Conservation (phyloP, 208 protist genomes). For the Acanthamoeba culbertsoni region DNA sequence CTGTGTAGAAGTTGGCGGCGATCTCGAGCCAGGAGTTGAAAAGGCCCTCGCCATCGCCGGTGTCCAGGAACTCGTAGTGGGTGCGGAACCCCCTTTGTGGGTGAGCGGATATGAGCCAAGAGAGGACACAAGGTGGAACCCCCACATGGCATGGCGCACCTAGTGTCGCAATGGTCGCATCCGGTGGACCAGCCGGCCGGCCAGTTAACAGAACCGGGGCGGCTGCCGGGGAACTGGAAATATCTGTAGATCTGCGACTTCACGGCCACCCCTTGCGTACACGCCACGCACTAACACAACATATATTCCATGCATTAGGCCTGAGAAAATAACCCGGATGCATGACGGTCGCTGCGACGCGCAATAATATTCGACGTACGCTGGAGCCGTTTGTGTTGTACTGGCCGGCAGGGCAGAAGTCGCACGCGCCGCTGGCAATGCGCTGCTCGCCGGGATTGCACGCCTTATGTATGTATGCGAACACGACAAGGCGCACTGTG, state of each 20-base stretch:
- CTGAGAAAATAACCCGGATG: neutral
- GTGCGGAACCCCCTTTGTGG: neutral
- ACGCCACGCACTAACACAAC: neutral
- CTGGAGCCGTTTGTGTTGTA: neutral
- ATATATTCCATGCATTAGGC: neutral
- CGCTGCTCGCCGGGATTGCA: neutral
- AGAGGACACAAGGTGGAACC: neutral
- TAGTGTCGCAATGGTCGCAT: constrained; percentile 37
- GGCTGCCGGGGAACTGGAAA: neutral
- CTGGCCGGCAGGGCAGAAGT: neutral
- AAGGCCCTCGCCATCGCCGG: constrained; percentile 45
- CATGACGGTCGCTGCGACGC: neutral
- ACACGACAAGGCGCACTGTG: neutral
- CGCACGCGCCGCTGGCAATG: neutral
- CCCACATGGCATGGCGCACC: neutral
- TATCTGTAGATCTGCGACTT: constrained; percentile 10
- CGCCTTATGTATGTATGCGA: neutral
- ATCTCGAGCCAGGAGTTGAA: constrained; percentile 55
- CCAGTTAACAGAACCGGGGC: neutral
- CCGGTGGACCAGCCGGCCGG: neutral
- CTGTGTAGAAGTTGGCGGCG: neutral
- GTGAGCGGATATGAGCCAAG: neutral
- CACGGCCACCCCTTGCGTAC: neutral
- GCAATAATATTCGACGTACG: neutral
- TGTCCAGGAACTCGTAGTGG: constrained; percentile 39